phyloP scores from a whole-genome alignment of 768 basidiomycete genomes.

The Pleurotus citrinopileatus region DNA sequence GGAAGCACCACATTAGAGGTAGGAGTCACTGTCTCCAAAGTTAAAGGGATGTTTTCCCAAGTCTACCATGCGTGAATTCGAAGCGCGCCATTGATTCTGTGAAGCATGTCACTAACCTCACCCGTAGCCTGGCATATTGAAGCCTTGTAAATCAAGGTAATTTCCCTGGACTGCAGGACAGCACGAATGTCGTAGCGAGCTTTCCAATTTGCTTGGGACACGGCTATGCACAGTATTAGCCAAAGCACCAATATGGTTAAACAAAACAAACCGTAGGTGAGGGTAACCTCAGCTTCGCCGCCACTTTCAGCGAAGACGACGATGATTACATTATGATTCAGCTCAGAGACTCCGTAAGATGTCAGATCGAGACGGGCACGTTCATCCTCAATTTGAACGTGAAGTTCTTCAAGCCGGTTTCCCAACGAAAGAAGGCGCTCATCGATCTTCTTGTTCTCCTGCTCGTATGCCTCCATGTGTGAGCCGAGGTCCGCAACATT shows the following conservation, averaged over 20 bases:
- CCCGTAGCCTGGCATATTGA: slow-evolving; percentile 18
- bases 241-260: background rate
- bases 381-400: background rate
- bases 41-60: slow-evolving; percentile 19
- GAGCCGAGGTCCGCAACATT: slow-evolving; percentile 24
- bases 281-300: slow-evolving; percentile 10
- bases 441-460: slow-evolving; percentile 22
- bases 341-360: background rate
- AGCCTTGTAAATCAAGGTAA: slow-evolving; percentile 20
- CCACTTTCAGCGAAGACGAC: slow-evolving; percentile 12
- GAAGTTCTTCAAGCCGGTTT: slow-evolving; percentile 3
- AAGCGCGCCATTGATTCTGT: background rate
- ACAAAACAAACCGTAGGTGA: slow-evolving; percentile 12
- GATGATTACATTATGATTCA: slow-evolving; percentile 3
- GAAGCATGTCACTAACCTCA: slow-evolving; percentile 12
- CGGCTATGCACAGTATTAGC: slow-evolving; percentile 12
- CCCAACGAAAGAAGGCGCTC: slow-evolving; percentile 7
- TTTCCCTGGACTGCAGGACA: slow-evolving; percentile 14
- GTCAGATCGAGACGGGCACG: background rate
- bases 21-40: slow-evolving; percentile 21
- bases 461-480: slow-evolving; percentile 30
- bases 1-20: slow-evolving; percentile 19
- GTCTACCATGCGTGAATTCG: slow-evolving; percentile 12
- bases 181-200: slow-evolving; percentile 22
- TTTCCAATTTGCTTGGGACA: slow-evolving; percentile 16